These are phyloP conservation scores for Solanum chilense DNA, from an alignment of 257 asterid genomes.

Conservation along the genomic window DNA sequence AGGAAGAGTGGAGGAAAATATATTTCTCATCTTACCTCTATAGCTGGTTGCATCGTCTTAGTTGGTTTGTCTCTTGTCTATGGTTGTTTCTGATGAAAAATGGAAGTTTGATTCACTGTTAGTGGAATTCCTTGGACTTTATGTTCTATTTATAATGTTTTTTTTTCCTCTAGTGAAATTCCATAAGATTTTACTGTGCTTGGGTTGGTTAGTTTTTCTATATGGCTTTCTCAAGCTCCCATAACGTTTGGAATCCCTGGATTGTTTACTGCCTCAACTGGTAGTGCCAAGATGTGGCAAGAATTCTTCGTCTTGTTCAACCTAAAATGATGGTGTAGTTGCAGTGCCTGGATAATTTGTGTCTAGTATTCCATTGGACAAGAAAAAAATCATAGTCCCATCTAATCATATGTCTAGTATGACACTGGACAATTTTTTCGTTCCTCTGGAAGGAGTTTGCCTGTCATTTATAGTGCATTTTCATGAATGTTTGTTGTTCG, in stretches of 20 bases:
- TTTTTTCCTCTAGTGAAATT: neutral
- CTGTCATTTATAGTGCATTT: neutral
- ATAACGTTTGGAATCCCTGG: neutral
- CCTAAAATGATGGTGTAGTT: neutral
- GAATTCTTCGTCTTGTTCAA: neutral
- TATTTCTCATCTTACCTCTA: neutral
- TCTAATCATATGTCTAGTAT: neutral
- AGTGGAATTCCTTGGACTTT: neutral
- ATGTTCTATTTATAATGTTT: neutral
- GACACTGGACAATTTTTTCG: neutral
- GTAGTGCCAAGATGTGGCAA: neutral
- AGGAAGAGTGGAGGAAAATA: neutral
- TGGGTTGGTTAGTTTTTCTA: neutral
- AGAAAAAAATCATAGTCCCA: neutral
- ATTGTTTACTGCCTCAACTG: neutral
- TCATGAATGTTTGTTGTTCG: neutral
- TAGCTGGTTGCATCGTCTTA: neutral
- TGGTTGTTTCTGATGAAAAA: neutral
- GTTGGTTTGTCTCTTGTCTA: neutral
- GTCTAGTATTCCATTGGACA: neutral
- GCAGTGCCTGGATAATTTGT: neutral
- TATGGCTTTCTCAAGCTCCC: neutral
- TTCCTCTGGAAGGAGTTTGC: neutral
- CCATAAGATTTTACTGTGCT: neutral
- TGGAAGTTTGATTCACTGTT: neutral